Evolutionary conservation across 2,329 filamentous ascomycete genomes (phyloP).

Genomic region (Diaporthe ilicicola): DNA sequence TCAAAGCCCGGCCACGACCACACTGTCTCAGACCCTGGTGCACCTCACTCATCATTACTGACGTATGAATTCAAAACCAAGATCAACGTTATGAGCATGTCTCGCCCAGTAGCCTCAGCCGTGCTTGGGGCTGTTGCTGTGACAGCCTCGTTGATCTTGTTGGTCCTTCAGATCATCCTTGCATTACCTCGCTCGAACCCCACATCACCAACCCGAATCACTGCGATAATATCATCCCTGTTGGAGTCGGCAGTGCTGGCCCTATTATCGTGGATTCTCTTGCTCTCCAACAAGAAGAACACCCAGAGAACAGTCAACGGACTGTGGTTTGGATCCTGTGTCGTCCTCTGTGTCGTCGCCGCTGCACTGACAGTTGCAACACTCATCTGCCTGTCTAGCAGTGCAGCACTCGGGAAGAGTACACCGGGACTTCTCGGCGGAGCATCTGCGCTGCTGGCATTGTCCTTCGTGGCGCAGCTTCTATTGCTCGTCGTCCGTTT

Average conservation of each 20-base stretch:
- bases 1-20: slow-evolving; percentile 20
- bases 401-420: slow-evolving; percentile 44
- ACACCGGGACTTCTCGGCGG: slow-evolving; percentile 52
- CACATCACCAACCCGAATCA: slow-evolving; percentile 43
- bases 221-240: slow-evolving; percentile 49
- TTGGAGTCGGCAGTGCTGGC: slow-evolving; percentile 49
- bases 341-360: slow-evolving; percentile 54
- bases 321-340: slow-evolving; percentile 47
- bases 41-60: slow-evolving; percentile 26
- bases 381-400: slow-evolving; percentile 51
- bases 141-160: slow-evolving; percentile 48
- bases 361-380: slow-evolving; percentile 54
- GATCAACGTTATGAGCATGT: slow-evolving; percentile 24
- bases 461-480: slow-evolving; percentile 58
- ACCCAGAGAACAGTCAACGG: slow-evolving; percentile 39
- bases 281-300: slow-evolving; percentile 36
- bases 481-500: slow-evolving; percentile 57
- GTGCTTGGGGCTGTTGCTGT: slow-evolving; percentile 48
- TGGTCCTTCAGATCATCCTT: slow-evolving; percentile 52
- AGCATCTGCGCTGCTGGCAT: slow-evolving; percentile 53
- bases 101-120: slow-evolving; percentile 41
- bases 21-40: slow-evolving; percentile 27
- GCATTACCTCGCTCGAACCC: slow-evolving; percentile 44
- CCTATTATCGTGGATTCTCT: slow-evolving; percentile 44
- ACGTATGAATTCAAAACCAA: slow-evolving; percentile 27